Conservation (phyloP, 2,329 filamentous ascomycete genomes). For the Claviceps pazoutovae region DNA sequence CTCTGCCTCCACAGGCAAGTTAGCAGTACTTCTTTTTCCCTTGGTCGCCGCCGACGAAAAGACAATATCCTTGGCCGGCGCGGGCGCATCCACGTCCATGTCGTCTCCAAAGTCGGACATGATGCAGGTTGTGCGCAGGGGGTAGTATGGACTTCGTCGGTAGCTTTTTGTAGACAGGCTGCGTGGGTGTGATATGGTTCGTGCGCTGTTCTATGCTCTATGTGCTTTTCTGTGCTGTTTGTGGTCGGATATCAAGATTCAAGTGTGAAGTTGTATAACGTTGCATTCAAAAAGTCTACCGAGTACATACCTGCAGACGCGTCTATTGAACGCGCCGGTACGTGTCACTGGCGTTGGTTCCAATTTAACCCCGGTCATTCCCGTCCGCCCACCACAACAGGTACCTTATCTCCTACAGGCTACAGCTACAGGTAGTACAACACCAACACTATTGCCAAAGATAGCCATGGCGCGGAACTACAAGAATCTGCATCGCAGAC, state of each 20-base stretch:
- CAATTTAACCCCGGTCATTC: neutral
- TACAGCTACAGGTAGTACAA: too few species aligned
- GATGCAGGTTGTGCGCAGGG: neutral
- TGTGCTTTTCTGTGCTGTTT: neutral
- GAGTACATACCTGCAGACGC: neutral
- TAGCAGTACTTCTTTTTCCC: constrained; percentile 83
- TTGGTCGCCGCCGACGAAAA: constrained; percentile 72
- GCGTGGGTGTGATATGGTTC: neutral
- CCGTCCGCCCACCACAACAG: neutral
- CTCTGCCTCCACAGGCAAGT: constrained; percentile 84
- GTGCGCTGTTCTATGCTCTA: too few species aligned
- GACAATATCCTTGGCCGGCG: constrained; percentile 32
- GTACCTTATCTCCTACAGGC: too few species aligned
- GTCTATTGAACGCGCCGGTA: neutral
- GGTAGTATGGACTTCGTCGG: neutral
- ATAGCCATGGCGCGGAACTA: too few species aligned
- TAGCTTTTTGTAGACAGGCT: neutral
- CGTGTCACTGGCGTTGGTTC: neutral
- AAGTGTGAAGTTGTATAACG: too few species aligned
- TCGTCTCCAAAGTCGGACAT: constrained; percentile 50
- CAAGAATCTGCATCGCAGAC: too few species aligned
- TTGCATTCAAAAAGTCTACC: too few species aligned
- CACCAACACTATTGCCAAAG: too few species aligned
- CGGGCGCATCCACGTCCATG: constrained; percentile 44
- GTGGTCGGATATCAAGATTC: neutral